Evolutionary conservation across 495 filamentous ascomycete species (phyloP).

Genomic region (Endocarpon pusillum): DNA sequence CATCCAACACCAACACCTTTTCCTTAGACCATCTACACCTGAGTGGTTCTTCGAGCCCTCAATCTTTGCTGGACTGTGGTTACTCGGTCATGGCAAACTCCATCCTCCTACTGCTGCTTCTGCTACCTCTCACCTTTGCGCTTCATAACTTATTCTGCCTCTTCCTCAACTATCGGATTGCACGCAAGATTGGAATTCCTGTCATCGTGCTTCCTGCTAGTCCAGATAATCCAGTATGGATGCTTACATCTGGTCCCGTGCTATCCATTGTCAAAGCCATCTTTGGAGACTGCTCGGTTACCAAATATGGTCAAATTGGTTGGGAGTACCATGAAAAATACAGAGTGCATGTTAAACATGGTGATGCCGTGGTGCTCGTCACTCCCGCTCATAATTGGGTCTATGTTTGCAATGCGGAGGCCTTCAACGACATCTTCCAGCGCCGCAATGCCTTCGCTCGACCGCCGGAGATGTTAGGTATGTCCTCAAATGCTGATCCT

Average conservation of each 20-base stretch:
- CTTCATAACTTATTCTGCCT: background rate
- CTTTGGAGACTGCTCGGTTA: background rate
- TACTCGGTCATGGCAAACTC: no score
- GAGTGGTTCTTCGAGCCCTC: no score
- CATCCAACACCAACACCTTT: no score
- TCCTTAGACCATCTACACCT: no score
- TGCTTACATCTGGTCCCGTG: background rate
- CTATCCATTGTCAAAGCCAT: background rate
- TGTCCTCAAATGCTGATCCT: no score
- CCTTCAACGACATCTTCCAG: slow-evolving; percentile 19
- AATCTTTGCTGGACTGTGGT: no score
- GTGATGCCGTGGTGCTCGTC: slow-evolving; percentile 16
- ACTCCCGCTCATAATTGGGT: slow-evolving; percentile 24
- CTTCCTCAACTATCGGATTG: background rate
- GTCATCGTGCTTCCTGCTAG: background rate
- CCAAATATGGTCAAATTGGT: background rate
- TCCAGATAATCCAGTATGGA: background rate
- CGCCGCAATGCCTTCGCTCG: slow-evolving; percentile 25
- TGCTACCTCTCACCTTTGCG: no score
- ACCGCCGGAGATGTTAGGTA: slow-evolving; percentile 19
- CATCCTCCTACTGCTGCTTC: no score
- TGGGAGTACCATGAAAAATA: background rate
- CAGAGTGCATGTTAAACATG: background rate
- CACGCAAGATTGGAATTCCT: background rate
- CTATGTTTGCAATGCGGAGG: slow-evolving; percentile 23